Evolutionary conservation across 2,329 filamentous ascomycete genomes (phyloP), one percentile per base, ranked within the genome.

Genomic region (Exophiala mesophila): DNA sequence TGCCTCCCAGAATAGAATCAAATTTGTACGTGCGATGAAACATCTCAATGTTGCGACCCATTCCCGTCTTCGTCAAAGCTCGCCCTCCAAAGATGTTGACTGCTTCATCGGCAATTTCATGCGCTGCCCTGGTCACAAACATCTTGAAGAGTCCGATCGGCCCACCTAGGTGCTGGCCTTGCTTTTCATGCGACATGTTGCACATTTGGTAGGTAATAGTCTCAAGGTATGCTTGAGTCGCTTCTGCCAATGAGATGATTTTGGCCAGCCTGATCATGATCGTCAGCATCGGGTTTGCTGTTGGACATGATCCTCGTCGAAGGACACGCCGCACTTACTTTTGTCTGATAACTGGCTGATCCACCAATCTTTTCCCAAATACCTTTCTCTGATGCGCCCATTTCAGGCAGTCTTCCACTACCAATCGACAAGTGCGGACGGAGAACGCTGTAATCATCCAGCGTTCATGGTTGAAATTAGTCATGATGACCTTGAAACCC

Each of bases 331-430:
- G n/a, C n/a, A 26, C 23, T 26, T 26, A 26, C 13, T 83, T 71
- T 59, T 87, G 80, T 20, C 84, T 68, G 19, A 88, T 83, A 0
- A 88, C 83, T 0, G 83, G 79, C 60, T 88, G 83, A 10, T 86
- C 80, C 63, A 88, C 78, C 12, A 88, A 67, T 0, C 77, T 72
- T 60, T 82, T 82, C 3, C 78, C 78, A 52, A 84, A 85, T 1
- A 81, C 80, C 58, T 83, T 78, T 13, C 81, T 70, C 67, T 94
- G 88, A 68, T 92, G 87, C 21, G 81, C 74, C 88, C 88, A 94
- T 61, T 81, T 81, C 46, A 83, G 59, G 19, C 74, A 74, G 55
- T 84, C 83, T 40, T 75, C 73, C 53, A 81, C 76, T 0, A 80
- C 78, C 1, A 75, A 62, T 8, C 76, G 70, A 56, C 80, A 72